Percentiles rank a stretch among this genome's conserved stretches.
These are phyloP conservation scores for Uronychia binucleata DNA, from an alignment of 73 alveolate genomes.

Conservation along the genomic window DNA sequence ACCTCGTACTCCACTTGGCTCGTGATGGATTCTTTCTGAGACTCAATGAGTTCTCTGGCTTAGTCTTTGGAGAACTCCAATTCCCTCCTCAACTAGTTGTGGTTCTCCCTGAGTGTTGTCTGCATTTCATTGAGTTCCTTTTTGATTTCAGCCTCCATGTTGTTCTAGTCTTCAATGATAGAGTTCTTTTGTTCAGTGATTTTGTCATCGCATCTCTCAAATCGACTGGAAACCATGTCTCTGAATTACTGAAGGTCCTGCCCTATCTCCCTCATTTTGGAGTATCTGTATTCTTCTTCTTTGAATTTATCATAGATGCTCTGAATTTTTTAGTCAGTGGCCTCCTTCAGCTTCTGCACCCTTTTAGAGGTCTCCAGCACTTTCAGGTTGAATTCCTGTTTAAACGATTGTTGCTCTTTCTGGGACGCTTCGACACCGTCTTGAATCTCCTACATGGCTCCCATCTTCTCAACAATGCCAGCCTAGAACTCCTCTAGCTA, in stretches of 20 bases:
- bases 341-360: not conserved
- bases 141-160: not conserved
- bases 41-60: not conserved
- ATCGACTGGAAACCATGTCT: not conserved
- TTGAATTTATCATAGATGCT: not conserved
- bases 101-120: not conserved
- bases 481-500: not conserved
- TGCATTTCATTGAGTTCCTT: not conserved
- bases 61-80: not conserved
- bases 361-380: not conserved
- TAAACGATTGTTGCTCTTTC: not conserved
- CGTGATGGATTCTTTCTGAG: not conserved
- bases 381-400: not conserved
- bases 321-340: not conserved
- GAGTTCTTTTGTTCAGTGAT: not conserved
- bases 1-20: not conserved
- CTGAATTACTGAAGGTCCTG: not conserved
- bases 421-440: not conserved
- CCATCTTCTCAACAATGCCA: not conserved
- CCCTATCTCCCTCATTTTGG: not conserved
- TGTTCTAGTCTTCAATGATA: not conserved
- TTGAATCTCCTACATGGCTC: not conserved
- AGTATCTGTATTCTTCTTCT: not conserved
- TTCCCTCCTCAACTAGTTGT: not conserved
- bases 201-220: not conserved